A percentile compares a stretch with the other conserved stretches of the same genome.
Conservation (phyloP, 805 yeast species). For the Candida silvicultrix region DNA sequence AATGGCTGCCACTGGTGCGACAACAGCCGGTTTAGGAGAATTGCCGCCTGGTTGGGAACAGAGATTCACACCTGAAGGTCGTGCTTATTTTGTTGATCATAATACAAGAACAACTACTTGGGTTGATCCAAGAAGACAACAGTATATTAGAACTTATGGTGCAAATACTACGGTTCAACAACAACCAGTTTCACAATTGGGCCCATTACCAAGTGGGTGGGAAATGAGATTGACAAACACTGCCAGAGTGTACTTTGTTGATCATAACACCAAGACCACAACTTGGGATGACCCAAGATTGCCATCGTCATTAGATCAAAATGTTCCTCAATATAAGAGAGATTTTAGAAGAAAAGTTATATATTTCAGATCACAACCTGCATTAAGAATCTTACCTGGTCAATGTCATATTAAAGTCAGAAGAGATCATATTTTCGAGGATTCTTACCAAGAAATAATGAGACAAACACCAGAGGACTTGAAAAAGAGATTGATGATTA, state of each 20-base stretch:
- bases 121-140: slow-evolving; percentile 99
- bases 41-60: slow-evolving; percentile 99
- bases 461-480: slow-evolving; percentile 98
- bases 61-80: slow-evolving; percentile 94
- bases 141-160: slow-evolving; percentile 92
- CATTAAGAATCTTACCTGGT: slow-evolving; percentile 93
- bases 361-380: slow-evolving; percentile 97
- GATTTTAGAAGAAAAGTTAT: slow-evolving; percentile 97
- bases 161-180: slow-evolving; percentile 89
- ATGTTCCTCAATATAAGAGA: slow-evolving; percentile 98
- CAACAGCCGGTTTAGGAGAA: slow-evolving; percentile 95
- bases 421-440: slow-evolving; percentile 94
- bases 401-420: slow-evolving; percentile 98
- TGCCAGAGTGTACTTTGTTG: slow-evolving; percentile 97
- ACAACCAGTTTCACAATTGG: slow-evolving; percentile 95
- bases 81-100: slow-evolving; percentile 98
- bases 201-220: slow-evolving; percentile 99
- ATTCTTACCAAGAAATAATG: slow-evolving; percentile 97
- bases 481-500: slow-evolving; percentile 96
- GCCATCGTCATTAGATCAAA: slow-evolving; percentile 95
- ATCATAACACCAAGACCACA: slow-evolving; percentile 97
- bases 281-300: slow-evolving; percentile 99
- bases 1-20: slow-evolving; percentile 67
- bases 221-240: slow-evolving; percentile 99
- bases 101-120: slow-evolving; percentile 99